These are phyloP conservation scores for Paramecium tetraurelia DNA, from an alignment of 73 alveolate genomes.

Conservation along the genomic window DNA sequence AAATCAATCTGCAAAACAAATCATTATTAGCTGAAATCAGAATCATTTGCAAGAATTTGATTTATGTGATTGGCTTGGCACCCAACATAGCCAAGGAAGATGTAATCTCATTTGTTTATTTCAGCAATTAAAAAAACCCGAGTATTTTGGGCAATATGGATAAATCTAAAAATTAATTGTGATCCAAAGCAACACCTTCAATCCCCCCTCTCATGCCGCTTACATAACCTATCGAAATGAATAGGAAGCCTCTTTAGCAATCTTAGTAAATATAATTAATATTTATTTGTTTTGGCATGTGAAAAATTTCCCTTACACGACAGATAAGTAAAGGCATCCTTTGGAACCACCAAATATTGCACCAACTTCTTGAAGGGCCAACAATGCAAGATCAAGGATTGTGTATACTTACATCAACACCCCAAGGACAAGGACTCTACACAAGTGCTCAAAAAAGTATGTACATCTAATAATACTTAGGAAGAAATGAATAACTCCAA, in stretches of 20 bases:
- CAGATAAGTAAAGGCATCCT: conserved; percentile 73
- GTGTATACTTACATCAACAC: conserved; percentile 79
- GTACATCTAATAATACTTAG: neutral
- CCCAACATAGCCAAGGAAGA: conserved; percentile 79
- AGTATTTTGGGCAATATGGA: conserved; percentile 85
- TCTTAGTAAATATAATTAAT: conserved; percentile 56
- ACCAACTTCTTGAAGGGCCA: conserved; percentile 73
- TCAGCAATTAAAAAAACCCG: conserved; percentile 63
- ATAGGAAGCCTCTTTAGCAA: conserved; percentile 80
- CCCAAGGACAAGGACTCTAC: conserved; percentile 69
- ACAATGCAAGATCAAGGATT: conserved; percentile 76
- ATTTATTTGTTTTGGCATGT: conserved; percentile 49
- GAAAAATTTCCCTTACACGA: conserved; percentile 70
- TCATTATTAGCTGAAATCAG: conserved; percentile 58
- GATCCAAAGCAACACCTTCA: conserved; percentile 72
- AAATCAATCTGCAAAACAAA: conserved; percentile 8
- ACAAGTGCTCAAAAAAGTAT: conserved; percentile 26
- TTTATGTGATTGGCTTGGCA: conserved; percentile 80
- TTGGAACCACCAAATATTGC: conserved; percentile 88
- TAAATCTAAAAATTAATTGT: conserved; percentile 72
- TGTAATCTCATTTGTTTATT: neutral
- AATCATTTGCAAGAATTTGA: conserved; percentile 77
- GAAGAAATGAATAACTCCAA: conserved; percentile 59
- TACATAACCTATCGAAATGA: conserved; percentile 75
- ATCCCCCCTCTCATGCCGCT: conserved; percentile 83